Base-by-base conservation (phyloP, 805 yeast genomes). In the Zygosaccharomyces gambellarensis region DNA sequence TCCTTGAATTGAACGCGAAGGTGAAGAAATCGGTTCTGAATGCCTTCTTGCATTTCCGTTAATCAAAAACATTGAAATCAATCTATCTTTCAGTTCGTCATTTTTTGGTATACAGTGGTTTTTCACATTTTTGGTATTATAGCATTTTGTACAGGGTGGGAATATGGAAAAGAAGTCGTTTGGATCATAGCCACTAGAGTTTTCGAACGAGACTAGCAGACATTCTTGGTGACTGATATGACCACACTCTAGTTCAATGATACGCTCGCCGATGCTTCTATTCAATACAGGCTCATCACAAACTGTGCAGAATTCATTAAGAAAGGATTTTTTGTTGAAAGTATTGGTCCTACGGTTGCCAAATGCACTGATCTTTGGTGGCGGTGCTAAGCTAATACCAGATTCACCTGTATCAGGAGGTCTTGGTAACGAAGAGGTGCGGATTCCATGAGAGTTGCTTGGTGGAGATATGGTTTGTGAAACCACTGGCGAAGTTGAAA, bases 161-260 rank as follows among this genome's bases (percentile, higher is more conserved):
- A 65, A 64, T 32, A 60, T 38, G 3, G 62, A 52, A 39, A 56
- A 48, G n/a, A 62, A 44, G 31, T 61, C 59, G 9, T 47, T 39
- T 1, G 47, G 17, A 4, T 39, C 45, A 5, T 43, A 30, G 23
- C 40, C 49, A 4, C 42, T 17, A 17, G 54, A 29, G 21, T 42
- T 48, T 3, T 67, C 73, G 58, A 74, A 60, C 21, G 70, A 70
- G 6, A 80, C 60, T 2, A 66, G 50, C 12, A 81, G 69, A 59
- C 89, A 83, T 48, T 80, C 79, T 45, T 79, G 82, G 60, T 83
- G 89, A 36, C 75, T 69, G 39, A 69, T 63, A 59, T 82, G 86
- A 1, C 75, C 77, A 64, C 89, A 83, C 36, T 62, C 63, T 29
- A 82, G 65, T 48, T 73, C 75, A 11, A 82, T 63, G 1, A 80